A percentile compares a stretch with the other conserved stretches of the same genome.
phyloP scores from a whole-genome alignment of 2,329 filamentous ascomycete genomes.

The Claviceps sp. region DNA sequence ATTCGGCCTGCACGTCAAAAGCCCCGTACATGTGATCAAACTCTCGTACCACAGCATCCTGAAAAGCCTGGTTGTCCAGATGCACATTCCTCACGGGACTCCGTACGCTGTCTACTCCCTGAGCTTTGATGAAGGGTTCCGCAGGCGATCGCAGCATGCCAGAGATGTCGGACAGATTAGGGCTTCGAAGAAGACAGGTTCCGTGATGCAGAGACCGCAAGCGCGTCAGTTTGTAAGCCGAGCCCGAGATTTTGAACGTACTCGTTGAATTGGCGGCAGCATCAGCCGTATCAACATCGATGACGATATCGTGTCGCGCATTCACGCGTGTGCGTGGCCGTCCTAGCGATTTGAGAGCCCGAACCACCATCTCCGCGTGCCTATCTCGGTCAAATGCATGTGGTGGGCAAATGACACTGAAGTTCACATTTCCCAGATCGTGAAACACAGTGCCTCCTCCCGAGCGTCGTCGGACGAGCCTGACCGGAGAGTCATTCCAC shows the following conservation, averaged over 20 bases:
- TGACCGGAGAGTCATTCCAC: constrained; percentile 20
- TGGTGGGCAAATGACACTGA: constrained; percentile 76
- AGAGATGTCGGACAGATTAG: constrained; percentile 57
- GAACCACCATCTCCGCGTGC: constrained; percentile 85
- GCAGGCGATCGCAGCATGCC: constrained; percentile 66
- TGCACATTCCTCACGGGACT: constrained; percentile 73
- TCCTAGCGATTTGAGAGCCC: constrained; percentile 55
- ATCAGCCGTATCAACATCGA: constrained; percentile 30
- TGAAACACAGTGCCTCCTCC: constrained; percentile 94
- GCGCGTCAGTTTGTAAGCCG: constrained; percentile 84
- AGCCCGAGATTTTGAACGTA: constrained; percentile 76
- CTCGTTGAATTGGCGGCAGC: constrained; percentile 4
- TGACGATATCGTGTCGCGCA: constrained; percentile 82
- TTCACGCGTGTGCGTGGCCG: constrained; percentile 60
- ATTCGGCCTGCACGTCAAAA: constrained; percentile 19
- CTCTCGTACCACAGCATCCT: constrained; percentile 44
- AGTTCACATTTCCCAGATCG: constrained; percentile 87
- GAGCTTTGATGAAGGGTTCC: constrained; percentile 60
- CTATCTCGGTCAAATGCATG: constrained; percentile 66
- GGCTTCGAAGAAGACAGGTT: constrained; percentile 70
- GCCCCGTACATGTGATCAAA: constrained; percentile 55
- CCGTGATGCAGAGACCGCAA: constrained; percentile 80
- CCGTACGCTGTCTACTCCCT: constrained; percentile 83
- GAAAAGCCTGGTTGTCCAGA: constrained; percentile 32
- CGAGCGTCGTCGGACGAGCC: constrained; percentile 69